Base-by-base conservation (phyloP, 129 eudicot species). In the Oenanthe sinensis region DNA sequence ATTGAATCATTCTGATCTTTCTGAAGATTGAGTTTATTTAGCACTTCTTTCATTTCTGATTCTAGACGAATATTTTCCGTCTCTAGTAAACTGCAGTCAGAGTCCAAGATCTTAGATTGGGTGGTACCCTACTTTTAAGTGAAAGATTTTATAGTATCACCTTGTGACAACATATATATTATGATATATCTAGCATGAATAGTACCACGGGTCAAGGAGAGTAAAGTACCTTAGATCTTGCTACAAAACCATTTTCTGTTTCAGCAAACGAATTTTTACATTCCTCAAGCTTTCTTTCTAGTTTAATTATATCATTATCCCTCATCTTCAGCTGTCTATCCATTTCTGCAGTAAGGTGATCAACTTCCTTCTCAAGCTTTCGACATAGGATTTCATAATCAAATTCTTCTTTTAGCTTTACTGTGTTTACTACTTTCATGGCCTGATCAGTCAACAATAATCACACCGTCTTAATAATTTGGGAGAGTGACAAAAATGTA, bases 391-490 rank as follows among this genome's bases (percentile, higher is more conserved):
- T 88, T 80, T 95, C 96, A 39, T 95, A 95, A 82, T 95, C 98
- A 85, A 95, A 91, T 87, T 95, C 98, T 85, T 95, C 98, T 88
- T 91, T 95, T 79, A 91, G 79, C 86, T 90, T 95, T 78, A 95
- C 93, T 62, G 86, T 82, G 82, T 95, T 95, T 43, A 95, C 92
- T 43, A 95, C 89, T 90, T 91, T 95, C 97, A 91, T 95, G 78
- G 98, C 98, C 98, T 95, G 96, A 79, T 76, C 83, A 78, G 78
- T 26, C 81, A 88, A 79, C 24, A 83, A 74, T 46, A 82, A n/a
- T 62, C 75, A 79, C 76, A 40, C 68, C 15, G 47, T 60, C 71
- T 48, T 28, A 46, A 26, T 13, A 28, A 40, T 16, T n/a, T 30
- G 75, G 50, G 43, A 46, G 42, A 40, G 65, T 75, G 67, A 79